Evolutionary conservation across 768 basidiomycete genomes (phyloP).

Genomic region (Rhodotorula kratochvilovae): DNA sequence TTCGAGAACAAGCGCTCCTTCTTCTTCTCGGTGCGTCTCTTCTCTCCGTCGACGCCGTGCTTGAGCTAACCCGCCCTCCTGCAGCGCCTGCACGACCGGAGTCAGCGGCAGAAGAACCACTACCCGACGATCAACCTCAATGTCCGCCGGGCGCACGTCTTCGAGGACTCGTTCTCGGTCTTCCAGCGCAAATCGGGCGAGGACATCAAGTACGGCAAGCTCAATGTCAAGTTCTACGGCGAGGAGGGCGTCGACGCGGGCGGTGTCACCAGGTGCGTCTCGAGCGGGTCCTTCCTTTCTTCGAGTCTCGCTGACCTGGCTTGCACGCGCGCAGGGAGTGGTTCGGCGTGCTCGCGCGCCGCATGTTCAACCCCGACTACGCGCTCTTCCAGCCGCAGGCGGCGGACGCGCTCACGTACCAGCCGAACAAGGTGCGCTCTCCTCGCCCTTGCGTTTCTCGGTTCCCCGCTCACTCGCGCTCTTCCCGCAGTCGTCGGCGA

Average conservation of each 20-base stretch:
- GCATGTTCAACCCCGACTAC: constrained; percentile 99
- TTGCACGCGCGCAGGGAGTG: constrained; percentile 57
- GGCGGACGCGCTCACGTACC: constrained; percentile 89
- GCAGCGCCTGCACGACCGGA: constrained; percentile 82
- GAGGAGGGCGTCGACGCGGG: constrained; percentile 99
- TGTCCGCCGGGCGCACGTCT: constrained; percentile 80
- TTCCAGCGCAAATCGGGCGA: constrained; percentile 85
- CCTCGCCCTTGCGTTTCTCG: neutral
- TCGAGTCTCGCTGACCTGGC: neutral
- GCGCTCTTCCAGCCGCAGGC: constrained; percentile 97
- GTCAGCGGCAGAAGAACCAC: constrained; percentile 54
- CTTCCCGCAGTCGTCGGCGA: constrained; percentile 76
- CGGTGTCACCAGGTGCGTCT: constrained; percentile 69
- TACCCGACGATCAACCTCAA: constrained; percentile 74
- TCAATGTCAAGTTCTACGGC: constrained; percentile 85
- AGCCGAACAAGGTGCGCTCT: constrained; percentile 57
- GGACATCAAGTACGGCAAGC: constrained; percentile 95
- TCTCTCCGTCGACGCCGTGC: neutral
- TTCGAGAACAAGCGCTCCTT: constrained; percentile 96
- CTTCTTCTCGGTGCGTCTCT: constrained; percentile 26
- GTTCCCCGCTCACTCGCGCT: constrained; percentile 46
- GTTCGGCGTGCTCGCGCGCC: constrained; percentile 95
- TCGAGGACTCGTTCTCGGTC: constrained; percentile 94
- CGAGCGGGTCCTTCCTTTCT: neutral
- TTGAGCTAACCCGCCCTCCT: neutral